phyloP scores from a whole-genome alignment of 257 asterid species.

The Solanum sitiens region DNA sequence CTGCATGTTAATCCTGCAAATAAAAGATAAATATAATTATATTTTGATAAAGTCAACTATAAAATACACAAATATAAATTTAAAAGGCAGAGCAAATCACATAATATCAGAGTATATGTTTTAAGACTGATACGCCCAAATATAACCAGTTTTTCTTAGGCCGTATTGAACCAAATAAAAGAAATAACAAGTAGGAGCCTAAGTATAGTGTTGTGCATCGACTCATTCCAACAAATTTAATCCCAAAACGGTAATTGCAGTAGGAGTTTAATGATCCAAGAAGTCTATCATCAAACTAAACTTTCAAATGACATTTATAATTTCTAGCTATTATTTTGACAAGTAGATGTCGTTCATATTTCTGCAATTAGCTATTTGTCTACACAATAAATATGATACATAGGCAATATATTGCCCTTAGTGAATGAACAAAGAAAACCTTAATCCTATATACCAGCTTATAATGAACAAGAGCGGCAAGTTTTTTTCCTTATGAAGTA shows the following conservation, averaged over 20 bases:
- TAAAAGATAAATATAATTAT: background rate
- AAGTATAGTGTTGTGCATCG: background rate
- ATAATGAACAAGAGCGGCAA: background rate
- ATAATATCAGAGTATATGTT: background rate
- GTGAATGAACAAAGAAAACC: background rate
- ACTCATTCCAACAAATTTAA: background rate
- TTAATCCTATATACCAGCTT: background rate
- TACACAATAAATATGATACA: background rate
- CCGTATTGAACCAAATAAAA: conserved; percentile 77
- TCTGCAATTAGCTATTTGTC: background rate
- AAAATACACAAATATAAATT: background rate
- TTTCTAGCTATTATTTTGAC: background rate
- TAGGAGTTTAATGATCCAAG: background rate
- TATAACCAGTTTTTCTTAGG: conserved; percentile 68
- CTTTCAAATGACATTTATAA: background rate
- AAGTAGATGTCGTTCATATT: background rate
- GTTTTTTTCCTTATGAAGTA: background rate
- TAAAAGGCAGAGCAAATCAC: too few species aligned
- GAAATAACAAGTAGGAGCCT: background rate
- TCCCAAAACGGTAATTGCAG: background rate
- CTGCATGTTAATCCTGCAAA: background rate
- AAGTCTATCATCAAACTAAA: background rate
- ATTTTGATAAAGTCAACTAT: too few species aligned
- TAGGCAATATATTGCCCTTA: background rate
- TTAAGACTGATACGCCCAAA: conserved; percentile 80